phyloP scores from a whole-genome alignment of 169 alveolate species.

The Eimeria tenella region DNA sequence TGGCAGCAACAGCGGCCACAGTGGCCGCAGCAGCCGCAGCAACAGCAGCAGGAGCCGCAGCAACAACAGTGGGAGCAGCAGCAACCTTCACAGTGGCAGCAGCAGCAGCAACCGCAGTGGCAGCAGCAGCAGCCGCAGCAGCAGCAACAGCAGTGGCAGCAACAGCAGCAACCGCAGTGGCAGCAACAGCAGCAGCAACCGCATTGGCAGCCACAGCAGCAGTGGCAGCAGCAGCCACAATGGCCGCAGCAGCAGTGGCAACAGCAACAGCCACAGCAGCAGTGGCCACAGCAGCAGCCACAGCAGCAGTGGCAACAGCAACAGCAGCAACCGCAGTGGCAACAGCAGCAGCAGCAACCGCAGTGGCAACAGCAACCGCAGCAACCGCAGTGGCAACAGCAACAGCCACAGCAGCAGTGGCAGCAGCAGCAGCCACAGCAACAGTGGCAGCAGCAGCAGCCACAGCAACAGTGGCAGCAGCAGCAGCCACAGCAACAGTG shows the following conservation, averaged over 20 bases:
- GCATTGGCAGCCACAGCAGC: background rate
- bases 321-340: background rate
- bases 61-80: background rate
- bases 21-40: slow-evolving; percentile 25
- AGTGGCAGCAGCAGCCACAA: background rate
- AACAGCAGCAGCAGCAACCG: background rate
- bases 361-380: background rate
- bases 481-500: background rate
- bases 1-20: background rate
- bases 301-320: slow-evolving; percentile 7
- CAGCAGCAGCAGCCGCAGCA: background rate
- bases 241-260: background rate
- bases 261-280: background rate
- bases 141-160: background rate
- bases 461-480: background rate
- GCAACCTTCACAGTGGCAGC: slow-evolving; percentile 2
- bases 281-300: background rate
- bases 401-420: background rate
- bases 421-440: background rate
- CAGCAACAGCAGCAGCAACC: slow-evolving; percentile 6
- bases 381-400: background rate
- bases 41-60: slow-evolving; percentile 9
- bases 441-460: background rate
- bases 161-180: background rate
- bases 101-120: background rate